These are phyloP conservation scores for Diplosphaera chodatii DNA, from an alignment of 139 green algal genomes.

Conservation along the genomic window DNA sequence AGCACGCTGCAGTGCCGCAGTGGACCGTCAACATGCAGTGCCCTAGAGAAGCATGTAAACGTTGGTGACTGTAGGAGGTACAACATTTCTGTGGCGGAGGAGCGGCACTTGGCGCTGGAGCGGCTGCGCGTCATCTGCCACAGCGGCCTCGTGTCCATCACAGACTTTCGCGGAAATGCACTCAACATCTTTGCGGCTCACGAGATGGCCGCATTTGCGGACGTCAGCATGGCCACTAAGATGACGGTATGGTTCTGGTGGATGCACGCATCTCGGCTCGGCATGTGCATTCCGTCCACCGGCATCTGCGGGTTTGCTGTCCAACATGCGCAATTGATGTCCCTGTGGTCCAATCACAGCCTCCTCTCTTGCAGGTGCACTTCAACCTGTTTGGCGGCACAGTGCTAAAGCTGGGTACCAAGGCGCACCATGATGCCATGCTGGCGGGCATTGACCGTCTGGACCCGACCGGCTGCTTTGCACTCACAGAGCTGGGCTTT, in stretches of 20 bases:
- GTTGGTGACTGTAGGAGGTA: constrained; percentile 46
- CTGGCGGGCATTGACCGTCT: constrained; percentile 66
- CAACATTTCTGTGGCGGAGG: constrained; percentile 68
- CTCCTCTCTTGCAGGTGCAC: constrained; percentile 31
- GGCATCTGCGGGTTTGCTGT: too few relatives aligned
- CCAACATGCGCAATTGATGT: too few relatives aligned
- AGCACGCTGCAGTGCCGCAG: too few relatives aligned
- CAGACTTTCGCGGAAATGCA: constrained; percentile 70
- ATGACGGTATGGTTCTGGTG: constrained; percentile 46
- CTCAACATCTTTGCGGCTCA: constrained; percentile 86
- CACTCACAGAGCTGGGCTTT: constrained; percentile 86
- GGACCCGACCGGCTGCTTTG: constrained; percentile 78
- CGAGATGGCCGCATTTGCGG: constrained; percentile 64
- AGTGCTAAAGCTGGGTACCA: constrained; percentile 82
- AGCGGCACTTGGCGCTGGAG: constrained; percentile 74
- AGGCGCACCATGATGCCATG: constrained; percentile 64
- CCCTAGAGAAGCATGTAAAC: too few relatives aligned
- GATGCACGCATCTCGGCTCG: too few relatives aligned
- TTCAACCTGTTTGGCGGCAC: constrained; percentile 89
- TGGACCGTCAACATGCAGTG: too few relatives aligned
- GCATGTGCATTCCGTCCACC: too few relatives aligned
- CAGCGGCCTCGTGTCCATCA: constrained; percentile 66
- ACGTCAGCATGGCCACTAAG: constrained; percentile 82
- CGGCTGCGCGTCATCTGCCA: constrained; percentile 66
- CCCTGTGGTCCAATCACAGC: constrained; percentile 13